Evolutionary conservation across 345 rosid species (phyloP).

Genomic region (Eucalyptus urophylla): DNA sequence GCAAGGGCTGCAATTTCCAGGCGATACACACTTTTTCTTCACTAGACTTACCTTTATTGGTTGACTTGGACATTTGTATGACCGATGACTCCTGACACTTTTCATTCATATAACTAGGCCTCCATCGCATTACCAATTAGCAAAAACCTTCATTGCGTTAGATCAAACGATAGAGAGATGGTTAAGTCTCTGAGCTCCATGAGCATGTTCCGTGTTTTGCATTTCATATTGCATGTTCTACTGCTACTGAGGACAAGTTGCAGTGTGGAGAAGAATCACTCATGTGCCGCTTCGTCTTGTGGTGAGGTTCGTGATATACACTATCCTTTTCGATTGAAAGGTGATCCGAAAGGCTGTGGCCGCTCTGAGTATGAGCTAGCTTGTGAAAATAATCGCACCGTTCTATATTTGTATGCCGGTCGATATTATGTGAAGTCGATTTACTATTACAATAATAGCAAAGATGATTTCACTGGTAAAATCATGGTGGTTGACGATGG

Average conservation of each 20-base stretch:
- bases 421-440: neutral
- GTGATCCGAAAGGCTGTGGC: accelerated
- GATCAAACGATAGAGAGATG: neutral
- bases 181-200: neutral
- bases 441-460: accelerated
- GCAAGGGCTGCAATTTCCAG: no score
- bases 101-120: no score
- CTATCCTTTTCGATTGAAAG: neutral
- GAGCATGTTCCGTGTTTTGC: neutral
- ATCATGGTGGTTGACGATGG: neutral
- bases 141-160: neutral
- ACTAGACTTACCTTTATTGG: neutral
- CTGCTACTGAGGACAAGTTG: accelerated
- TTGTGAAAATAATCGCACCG: accelerated
- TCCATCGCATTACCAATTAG: no score
- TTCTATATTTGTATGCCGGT: neutral
- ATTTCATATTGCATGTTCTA: neutral
- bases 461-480: accelerated
- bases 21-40: no score
- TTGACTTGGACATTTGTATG: no score
- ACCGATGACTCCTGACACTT: accelerated
- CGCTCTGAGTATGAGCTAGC: neutral
- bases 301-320: neutral
- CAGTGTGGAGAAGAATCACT: accelerated
- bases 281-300: neutral